Percentiles rank a stretch among this genome's conserved stretches.
phyloP scores from a whole-genome alignment of 2,329 filamentous ascomycete genomes.

The Penicillium rolfsii region DNA sequence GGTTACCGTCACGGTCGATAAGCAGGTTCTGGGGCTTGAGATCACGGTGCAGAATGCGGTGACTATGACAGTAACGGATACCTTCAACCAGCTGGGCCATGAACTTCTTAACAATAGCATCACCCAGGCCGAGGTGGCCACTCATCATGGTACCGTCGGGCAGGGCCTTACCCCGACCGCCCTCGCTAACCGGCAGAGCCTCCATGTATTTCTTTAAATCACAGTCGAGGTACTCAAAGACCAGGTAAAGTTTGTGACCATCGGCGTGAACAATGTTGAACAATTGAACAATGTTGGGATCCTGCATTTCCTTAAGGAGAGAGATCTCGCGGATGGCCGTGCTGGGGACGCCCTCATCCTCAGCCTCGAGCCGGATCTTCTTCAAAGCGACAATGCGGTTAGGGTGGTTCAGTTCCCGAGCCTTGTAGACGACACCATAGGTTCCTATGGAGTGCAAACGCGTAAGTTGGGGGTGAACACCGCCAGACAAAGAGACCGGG shows the following conservation, averaged over 20 bases:
- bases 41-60: constrained; percentile 84
- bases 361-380: constrained; percentile 92
- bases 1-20: constrained; percentile 82
- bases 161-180: constrained; percentile 80
- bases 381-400: constrained; percentile 90
- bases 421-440: constrained; percentile 95
- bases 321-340: constrained; percentile 95
- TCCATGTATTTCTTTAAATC: constrained; percentile 98
- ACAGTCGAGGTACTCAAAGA: constrained; percentile 87
- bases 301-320: constrained; percentile 90
- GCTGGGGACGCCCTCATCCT: constrained; percentile 90
- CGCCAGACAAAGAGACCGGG: constrained; percentile 6
- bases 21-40: constrained; percentile 89
- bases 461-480: constrained; percentile 21
- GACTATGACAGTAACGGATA: constrained; percentile 84
- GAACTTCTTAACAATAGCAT: constrained; percentile 87
- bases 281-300: constrained; percentile 85
- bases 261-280: constrained; percentile 94
- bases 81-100: constrained; percentile 86
- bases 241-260: constrained; percentile 91
- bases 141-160: constrained; percentile 73
- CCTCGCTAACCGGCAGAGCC: constrained; percentile 78
- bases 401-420: constrained; percentile 77
- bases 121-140: constrained; percentile 71
- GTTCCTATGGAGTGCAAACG: constrained; percentile 63